Base-by-base conservation (phyloP, 1,284 basidiomycete genomes). In the Xanthoconium separans region DNA sequence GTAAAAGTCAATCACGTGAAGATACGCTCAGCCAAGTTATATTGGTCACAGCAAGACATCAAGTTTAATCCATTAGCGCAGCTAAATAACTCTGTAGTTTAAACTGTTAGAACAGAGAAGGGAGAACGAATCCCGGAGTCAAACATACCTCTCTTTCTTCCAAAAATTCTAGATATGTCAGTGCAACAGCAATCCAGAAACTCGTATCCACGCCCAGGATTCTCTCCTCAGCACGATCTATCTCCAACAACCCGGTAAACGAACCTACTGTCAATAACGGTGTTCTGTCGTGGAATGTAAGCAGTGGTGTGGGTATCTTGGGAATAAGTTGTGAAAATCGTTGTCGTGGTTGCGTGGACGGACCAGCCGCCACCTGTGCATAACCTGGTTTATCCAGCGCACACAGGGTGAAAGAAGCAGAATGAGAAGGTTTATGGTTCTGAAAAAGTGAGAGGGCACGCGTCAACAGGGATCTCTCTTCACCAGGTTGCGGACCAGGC, bases 101-200 rank as follows among this genome's bases (percentile, higher is more conserved):
- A 50, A 2, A 2, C 9, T 29, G 22, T 68, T 39, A 63, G 62
- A 37, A n/a, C 2, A 3, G 20, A 0, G 4, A 24, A 8, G 9
- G 6, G 16, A 45, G 27, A 44, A 33, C 6, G 13, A 37, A 43
- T 24, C 30, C 3, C 22, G 33, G 5, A 44, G 10, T 44, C 34
- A 16, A 39, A 70, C 83, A 60, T 56, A 87, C 89, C 74, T 90
- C 89, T 61, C 86, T 76, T 57, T 91, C 89, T 60, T 81, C 80
- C 59, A 91, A 64, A 64, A 88, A 91, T 55, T 88, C 88, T 18
- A 88, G 70, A 65, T 90, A 92, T 1, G 85, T 84, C 62, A 91
- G 67, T 0, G 83, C 84, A 42, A 89, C 74, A 2, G 87, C 80
- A 42, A 91, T 73, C 83, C 88, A 92, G 65, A 92, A 91, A 54